Evolutionary conservation across 2,329 filamentous ascomycete species (phyloP).

Genomic region (Tympanopsis confertula): DNA sequence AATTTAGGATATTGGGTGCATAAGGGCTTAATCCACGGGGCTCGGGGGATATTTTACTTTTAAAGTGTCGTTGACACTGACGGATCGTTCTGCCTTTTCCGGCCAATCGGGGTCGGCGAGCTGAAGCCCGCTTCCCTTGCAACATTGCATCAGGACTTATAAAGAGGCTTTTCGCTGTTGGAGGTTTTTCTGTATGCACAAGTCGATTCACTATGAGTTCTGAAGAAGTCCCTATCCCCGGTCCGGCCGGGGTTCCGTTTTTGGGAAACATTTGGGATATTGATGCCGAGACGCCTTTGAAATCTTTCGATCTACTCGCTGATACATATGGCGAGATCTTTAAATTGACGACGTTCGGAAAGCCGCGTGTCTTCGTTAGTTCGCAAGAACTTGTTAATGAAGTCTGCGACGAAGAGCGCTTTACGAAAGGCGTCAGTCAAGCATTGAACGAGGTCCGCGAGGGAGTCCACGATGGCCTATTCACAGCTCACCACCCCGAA

Average conservation of each 20-base stretch:
- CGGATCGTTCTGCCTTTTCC: no score
- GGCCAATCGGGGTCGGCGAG: no score
- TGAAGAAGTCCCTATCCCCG: constrained; percentile 47
- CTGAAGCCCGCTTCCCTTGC: no score
- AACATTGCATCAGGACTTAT: no score
- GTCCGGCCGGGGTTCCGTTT: constrained; percentile 51
- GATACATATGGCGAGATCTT: constrained; percentile 59
- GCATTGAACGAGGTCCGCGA: constrained; percentile 44
- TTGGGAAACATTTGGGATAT: constrained; percentile 57
- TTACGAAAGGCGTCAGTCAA: constrained; percentile 42
- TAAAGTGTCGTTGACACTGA: no score
- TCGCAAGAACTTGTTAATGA: constrained; percentile 48
- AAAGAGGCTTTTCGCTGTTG: no score
- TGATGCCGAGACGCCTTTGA: constrained; percentile 41
- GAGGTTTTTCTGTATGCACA: no score
- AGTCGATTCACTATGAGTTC: no score
- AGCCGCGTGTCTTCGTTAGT: constrained; percentile 34
- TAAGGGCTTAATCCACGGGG: no score
- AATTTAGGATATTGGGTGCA: no score
- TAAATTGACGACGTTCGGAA: constrained; percentile 36
- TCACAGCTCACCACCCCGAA: constrained; percentile 36
- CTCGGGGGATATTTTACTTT: no score
- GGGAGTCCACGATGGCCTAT: constrained; percentile 52
- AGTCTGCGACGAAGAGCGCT: constrained; percentile 53
- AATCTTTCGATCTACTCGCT: constrained; percentile 42